A percentile compares a stretch with the other conserved stretches of the same genome.
These are phyloP conservation scores for Colletotrichum simmondsii DNA, from an alignment of 2,329 filamentous ascomycete species.

Conservation along the genomic window DNA sequence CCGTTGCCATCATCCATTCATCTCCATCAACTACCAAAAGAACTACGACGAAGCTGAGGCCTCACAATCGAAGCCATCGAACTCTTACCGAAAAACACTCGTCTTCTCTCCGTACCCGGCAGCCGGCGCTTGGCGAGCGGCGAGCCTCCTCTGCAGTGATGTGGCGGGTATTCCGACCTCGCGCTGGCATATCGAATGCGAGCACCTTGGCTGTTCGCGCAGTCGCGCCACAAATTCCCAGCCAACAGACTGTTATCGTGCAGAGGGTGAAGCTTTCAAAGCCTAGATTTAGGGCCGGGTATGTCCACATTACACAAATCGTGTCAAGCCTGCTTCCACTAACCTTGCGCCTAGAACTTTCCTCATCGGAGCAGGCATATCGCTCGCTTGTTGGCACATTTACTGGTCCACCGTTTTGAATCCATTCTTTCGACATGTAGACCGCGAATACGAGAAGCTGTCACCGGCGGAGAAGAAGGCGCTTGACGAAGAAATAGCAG, in stretches of 20 bases:
- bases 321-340: neutral
- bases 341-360: slow-evolving; percentile 31
- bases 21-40: neutral
- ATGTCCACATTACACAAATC: neutral
- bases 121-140: slow-evolving; percentile 26
- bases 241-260: slow-evolving; percentile 25
- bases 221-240: slow-evolving; percentile 11
- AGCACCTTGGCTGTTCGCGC: slow-evolving; percentile 26
- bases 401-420: slow-evolving; percentile 59
- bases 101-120: neutral
- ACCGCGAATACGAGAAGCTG: slow-evolving; percentile 54
- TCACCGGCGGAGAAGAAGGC: slow-evolving; percentile 56
- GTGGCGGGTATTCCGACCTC: slow-evolving; percentile 32
- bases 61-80: neutral
- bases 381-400: slow-evolving; percentile 53
- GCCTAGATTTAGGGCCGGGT: slow-evolving; percentile 23
- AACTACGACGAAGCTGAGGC: neutral
- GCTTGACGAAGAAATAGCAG: slow-evolving; percentile 50
- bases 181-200: neutral
- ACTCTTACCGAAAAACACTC: neutral
- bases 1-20: neutral
- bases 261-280: slow-evolving; percentile 34
- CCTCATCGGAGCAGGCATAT: slow-evolving; percentile 44
- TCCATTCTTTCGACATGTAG: slow-evolving; percentile 54
- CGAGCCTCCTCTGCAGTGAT: slow-evolving; percentile 21